A percentile compares a stretch with the other conserved stretches of the same genome.
These are phyloP conservation scores for Chlamydomonas urium DNA, from an alignment of 139 green algal species.

Conservation along the genomic window DNA sequence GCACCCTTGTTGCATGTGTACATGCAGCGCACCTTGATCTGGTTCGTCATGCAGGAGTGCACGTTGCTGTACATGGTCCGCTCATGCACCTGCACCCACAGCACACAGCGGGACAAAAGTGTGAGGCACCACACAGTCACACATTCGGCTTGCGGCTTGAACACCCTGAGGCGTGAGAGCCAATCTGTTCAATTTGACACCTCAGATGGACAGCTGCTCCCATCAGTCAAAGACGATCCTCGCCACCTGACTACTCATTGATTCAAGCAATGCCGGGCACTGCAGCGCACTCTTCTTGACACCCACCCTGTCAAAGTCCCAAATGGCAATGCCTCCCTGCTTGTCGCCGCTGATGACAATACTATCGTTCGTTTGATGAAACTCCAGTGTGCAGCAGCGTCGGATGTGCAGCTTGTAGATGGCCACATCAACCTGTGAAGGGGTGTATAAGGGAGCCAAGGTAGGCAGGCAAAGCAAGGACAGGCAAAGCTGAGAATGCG, in stretches of 20 bases:
- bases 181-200: too few species aligned
- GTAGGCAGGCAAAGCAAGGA: not conserved
- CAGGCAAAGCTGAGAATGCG: not conserved
- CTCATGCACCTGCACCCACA: conserved; percentile 57
- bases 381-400: conserved; percentile 62
- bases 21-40: conserved; percentile 31
- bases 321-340: conserved; percentile 71
- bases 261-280: too few species aligned
- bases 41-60: conserved; percentile 63
- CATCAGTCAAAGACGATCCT: too few species aligned
- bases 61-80: conserved; percentile 61
- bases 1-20: too few species aligned
- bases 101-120: too few species aligned
- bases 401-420: conserved; percentile 77
- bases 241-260: too few species aligned
- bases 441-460: too few species aligned
- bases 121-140: too few species aligned
- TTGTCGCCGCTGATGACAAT: conserved; percentile 79
- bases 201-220: too few species aligned
- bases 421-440: conserved; percentile 74
- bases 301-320: conserved; percentile 70
- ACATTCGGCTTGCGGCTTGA: too few species aligned
- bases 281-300: not conserved
- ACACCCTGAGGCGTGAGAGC: too few species aligned
- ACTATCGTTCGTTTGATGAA: conserved; percentile 65